These are phyloP conservation scores for Zygnema cylindricum DNA, from an alignment of 139 green algal genomes.

Conservation along the genomic window DNA sequence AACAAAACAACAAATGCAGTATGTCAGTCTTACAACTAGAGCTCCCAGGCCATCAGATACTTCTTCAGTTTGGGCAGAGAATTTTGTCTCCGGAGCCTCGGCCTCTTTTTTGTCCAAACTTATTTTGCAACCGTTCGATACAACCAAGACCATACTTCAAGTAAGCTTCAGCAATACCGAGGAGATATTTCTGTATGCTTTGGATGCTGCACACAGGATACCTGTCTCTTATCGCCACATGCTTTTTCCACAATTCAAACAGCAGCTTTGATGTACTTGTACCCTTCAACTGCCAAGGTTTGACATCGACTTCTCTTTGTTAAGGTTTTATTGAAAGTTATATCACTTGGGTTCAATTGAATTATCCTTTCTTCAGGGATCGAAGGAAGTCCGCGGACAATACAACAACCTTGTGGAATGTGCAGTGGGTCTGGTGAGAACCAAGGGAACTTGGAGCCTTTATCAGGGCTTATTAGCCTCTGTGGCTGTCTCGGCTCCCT, in stretches of 20 bases:
- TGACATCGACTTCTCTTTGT: no score
- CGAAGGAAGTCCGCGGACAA: conserved; percentile 42
- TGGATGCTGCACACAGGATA: no score
- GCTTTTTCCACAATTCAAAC: no score
- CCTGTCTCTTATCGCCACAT: no score
- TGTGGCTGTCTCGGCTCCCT: conserved; percentile 57
- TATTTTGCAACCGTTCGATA: conserved; percentile 66
- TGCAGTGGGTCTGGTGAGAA: conserved; percentile 44
- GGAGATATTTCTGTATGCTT: no score
- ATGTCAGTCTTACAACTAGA: neutral
- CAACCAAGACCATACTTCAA: conserved; percentile 64
- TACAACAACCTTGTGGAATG: conserved; percentile 56
- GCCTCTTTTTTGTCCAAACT: conserved; percentile 61
- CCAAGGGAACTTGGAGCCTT: conserved; percentile 24
- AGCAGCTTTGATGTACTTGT: no score
- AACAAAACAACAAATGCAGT: neutral
- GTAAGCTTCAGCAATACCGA: conserved; percentile 24
- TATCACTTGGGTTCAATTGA: no score
- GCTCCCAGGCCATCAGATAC: neutral
- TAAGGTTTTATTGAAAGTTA: no score
- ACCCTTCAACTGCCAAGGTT: no score
- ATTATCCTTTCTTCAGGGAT: conserved; percentile 20
- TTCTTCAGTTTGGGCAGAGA: conserved; percentile 33
- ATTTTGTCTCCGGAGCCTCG: conserved; percentile 58
- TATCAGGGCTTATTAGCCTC: conserved; percentile 51